Evolutionary conservation across 192 early-diverging fungal species (phyloP).

Genomic region (Podila minutissima): DNA sequence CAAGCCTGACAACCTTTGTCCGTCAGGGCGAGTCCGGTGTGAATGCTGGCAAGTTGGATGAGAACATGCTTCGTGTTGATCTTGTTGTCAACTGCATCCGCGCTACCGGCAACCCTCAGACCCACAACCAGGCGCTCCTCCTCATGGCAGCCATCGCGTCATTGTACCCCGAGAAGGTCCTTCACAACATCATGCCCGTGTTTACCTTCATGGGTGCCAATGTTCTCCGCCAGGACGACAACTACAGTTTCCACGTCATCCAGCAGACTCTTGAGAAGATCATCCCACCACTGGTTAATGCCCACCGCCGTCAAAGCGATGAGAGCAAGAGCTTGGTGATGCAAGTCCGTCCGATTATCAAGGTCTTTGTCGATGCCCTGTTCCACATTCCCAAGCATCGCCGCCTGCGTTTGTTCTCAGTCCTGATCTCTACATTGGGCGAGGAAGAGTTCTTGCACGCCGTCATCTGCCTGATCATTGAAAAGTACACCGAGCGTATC

Average conservation of each 20-base stretch:
- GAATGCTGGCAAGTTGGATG: constrained; percentile 57
- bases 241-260: constrained; percentile 96
- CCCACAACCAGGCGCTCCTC: constrained; percentile 88
- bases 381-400: constrained; percentile 94
- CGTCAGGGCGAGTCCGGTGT: constrained; percentile 46
- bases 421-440: constrained; percentile 85
- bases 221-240: constrained; percentile 94
- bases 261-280: constrained; percentile 89
- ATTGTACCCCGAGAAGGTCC: constrained; percentile 83
- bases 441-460: constrained; percentile 76
- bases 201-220: constrained; percentile 99
- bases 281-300: constrained; percentile 78
- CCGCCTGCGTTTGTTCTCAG: constrained; percentile 86
- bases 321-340: constrained; percentile 44
- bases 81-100: constrained; percentile 89
- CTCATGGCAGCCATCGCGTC: constrained; percentile 89
- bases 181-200: constrained; percentile 94
- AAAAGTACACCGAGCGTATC: constrained; percentile 69
- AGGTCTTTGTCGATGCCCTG: constrained; percentile 92
- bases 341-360: constrained; percentile 79
- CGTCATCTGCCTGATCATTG: constrained; percentile 77
- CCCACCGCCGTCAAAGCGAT: constrained; percentile 53
- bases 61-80: constrained; percentile 83
- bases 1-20: constrained; percentile 67
- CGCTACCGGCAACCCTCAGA: constrained; percentile 92